Conservation (phyloP, 2,329 filamentous ascomycete species). For the Ophiostoma quercus region DNA sequence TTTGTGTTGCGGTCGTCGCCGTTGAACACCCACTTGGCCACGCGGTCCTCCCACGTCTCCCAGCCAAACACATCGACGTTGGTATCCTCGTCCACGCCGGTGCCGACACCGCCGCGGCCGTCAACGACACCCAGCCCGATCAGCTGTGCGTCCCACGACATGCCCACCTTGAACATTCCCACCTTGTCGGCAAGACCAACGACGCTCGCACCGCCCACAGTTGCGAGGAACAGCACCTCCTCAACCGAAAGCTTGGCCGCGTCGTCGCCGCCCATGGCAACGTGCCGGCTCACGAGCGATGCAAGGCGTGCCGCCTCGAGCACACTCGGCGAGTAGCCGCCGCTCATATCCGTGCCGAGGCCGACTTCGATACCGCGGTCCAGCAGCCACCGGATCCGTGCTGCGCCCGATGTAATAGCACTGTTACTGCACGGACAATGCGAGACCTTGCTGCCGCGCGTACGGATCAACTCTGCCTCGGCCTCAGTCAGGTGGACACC, state of each 20-base stretch:
- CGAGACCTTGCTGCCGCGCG: constrained; percentile 59
- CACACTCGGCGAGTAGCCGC: constrained; percentile 77
- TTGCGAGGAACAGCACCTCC: constrained; percentile 81
- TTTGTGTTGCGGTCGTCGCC: constrained; percentile 89
- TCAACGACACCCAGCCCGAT: constrained; percentile 56
- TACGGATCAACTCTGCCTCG: constrained; percentile 61
- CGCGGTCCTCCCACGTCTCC: constrained; percentile 78
- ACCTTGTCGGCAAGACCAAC: constrained; percentile 67
- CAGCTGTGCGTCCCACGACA: constrained; percentile 87
- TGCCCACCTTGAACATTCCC: constrained; percentile 78
- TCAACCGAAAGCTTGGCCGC: constrained; percentile 69
- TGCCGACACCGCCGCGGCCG: constrained; percentile 36
- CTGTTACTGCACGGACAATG: constrained; percentile 89
- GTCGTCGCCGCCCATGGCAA: constrained; percentile 53
- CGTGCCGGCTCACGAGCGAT: constrained; percentile 67
- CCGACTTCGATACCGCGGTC: constrained; percentile 73
- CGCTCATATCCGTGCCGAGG: constrained; percentile 84
- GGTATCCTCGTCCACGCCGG: constrained; percentile 41
- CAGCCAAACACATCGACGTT: constrained; percentile 86
- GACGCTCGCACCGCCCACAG: constrained; percentile 77
- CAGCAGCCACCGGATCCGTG: constrained; percentile 68
- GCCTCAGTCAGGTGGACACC: constrained; percentile 66
- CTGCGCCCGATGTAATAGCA: constrained; percentile 72
- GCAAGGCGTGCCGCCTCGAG: constrained; percentile 81
- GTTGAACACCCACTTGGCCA: constrained; percentile 92